Percentiles rank a stretch among this genome's conserved stretches.
Conservation (phyloP, 495 filamentous ascomycete genomes). For the Penicillium lividum region DNA sequence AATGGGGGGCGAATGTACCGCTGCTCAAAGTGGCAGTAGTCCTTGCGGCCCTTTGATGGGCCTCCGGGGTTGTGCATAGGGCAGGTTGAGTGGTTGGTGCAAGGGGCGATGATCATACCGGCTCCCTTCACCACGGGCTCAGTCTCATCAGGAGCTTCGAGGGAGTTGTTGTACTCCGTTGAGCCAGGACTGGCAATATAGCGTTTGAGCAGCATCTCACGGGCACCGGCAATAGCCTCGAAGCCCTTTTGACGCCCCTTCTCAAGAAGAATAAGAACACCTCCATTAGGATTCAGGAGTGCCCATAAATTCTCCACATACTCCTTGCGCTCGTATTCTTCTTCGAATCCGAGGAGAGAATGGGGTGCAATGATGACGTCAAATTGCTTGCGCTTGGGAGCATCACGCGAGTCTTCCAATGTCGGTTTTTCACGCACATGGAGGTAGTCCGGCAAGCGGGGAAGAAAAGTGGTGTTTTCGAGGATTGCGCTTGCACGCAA, state of each 20-base stretch:
- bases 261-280: constrained; percentile 83
- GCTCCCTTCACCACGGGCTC: constrained; percentile 57
- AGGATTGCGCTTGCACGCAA: constrained; percentile 74
- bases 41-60: constrained; percentile 67
- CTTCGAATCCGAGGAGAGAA: constrained; percentile 67
- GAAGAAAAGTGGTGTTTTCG: constrained; percentile 88
- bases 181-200: constrained; percentile 69
- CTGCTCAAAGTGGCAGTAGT: constrained; percentile 90
- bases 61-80: constrained; percentile 82
- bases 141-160: constrained; percentile 38
- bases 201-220: constrained; percentile 72
- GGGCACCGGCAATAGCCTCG: constrained; percentile 83
- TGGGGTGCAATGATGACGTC: constrained; percentile 92
- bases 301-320: constrained; percentile 86
- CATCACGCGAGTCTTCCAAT: constrained; percentile 40
- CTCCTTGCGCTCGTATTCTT: constrained; percentile 72
- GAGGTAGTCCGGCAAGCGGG: constrained; percentile 88
- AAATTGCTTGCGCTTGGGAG: constrained; percentile 70
- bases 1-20: constrained; percentile 82
- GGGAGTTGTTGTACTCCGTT: constrained; percentile 41
- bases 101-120: constrained; percentile 94
- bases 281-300: constrained; percentile 79
- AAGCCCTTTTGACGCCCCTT: constrained; percentile 92
- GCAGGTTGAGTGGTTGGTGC: constrained; percentile 86
- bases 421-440: constrained; percentile 56